Evolutionary conservation across 768 basidiomycete species (phyloP), one percentile per base, ranked within the genome.

Genomic region (Cystofilobasidium bisporidii): DNA sequence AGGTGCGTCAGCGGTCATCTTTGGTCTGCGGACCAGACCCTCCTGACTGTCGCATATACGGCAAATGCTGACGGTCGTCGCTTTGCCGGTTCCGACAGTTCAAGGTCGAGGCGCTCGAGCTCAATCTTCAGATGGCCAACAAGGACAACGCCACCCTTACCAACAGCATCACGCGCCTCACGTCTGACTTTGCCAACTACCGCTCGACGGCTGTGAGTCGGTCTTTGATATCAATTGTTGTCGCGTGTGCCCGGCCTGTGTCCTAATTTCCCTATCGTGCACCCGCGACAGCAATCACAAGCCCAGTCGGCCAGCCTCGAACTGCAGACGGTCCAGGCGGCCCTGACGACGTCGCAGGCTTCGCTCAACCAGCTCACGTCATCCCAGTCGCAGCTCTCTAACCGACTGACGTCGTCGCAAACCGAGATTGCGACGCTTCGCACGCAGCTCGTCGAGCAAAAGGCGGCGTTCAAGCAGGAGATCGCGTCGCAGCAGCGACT

Each of bases 131-230:
- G 69, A 83, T 91, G 5, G 81, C 89, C 5, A 85, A 87, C 76
- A 80, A 83, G 0, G 91, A 96, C 77, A 83, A 83, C 20, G 83
- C 88, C 65, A 87, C 89, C 57, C 80, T 83, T 28, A 84, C 83
- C 71, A 76, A 80, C 22, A 89, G 92, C 72, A 82, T 92, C 61
- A 78, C 80, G 3, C 76, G 82, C 65, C 87, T 90, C 76, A 83
- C 86, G 8, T 89, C 91, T 67, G 87, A 92, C 72, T 92, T 86
- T 72, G 82, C 88, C 9, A 88, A 84, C 74, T 89, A 89, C 75
- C 83, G 91, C 61, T 86, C 68, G 20, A 69, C 57, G 18, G 38
- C 63, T 11, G 68, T 69, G 0, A 22, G 58, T 61, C 3, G 20
- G 20, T 9, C 11, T 18, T 20, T 28, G 22, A 12, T 55, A 18